phyloP scores from a whole-genome alignment of 2,329 filamentous ascomycete genomes.

The Alternaria dauci region DNA sequence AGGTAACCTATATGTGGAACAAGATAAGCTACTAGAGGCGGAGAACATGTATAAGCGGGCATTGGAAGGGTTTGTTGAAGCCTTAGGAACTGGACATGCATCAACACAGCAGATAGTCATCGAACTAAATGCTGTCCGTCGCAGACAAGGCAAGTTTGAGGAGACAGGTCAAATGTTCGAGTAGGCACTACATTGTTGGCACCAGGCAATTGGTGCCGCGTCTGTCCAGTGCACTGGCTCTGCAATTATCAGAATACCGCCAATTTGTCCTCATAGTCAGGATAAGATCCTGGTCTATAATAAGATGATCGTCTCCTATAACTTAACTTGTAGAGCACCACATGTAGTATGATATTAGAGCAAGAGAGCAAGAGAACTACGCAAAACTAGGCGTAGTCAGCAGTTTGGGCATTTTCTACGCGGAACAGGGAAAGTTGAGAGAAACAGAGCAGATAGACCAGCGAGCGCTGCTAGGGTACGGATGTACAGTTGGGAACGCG shows the following conservation, averaged over 20 bases:
- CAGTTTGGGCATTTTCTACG: slow-evolving; percentile 17
- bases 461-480: slow-evolving; percentile 25
- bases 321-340: no score
- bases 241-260: no score
- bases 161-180: slow-evolving; percentile 7
- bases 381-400: slow-evolving; percentile 22
- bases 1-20: slow-evolving; percentile 26
- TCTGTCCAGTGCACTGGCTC: no score
- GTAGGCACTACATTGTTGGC: background rate
- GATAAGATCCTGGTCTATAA: no score
- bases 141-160: background rate
- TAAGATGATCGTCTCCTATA: no score
- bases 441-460: slow-evolving; percentile 27
- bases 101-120: no score
- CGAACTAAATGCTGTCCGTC: no score
- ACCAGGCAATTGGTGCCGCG: no score
- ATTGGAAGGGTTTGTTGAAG: no score
- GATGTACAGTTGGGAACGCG: slow-evolving; percentile 13
- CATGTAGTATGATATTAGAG: background rate
- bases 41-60: no score
- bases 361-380: slow-evolving; percentile 5
- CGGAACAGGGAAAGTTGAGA: slow-evolving; percentile 7
- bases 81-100: no score
- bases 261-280: no score
- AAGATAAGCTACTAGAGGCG: slow-evolving; percentile 13